Evolutionary conservation across 257 asterid genomes (phyloP).

Genomic region (Nemophila menziesii): DNA sequence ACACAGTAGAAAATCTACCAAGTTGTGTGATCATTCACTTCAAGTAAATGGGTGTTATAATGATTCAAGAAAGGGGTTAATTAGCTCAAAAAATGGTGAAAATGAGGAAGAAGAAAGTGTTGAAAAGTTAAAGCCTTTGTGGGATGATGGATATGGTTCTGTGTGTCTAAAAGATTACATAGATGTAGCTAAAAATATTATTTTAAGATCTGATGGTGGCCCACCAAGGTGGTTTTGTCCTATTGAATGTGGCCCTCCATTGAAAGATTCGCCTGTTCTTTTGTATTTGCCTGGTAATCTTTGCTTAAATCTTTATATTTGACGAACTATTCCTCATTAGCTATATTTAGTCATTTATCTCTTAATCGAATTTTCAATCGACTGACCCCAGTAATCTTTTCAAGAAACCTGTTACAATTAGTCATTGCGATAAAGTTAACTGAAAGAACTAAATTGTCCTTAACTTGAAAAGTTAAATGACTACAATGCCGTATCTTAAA

Average conservation of each 20-base stretch:
- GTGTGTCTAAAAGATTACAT: constrained; percentile 33
- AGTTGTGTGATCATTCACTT: too few relatives aligned
- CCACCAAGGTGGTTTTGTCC: constrained; percentile 69
- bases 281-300: constrained; percentile 44
- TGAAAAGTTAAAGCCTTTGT: constrained; percentile 27
- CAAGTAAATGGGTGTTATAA: constrained; percentile 1
- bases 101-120: neutral
- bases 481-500: too few relatives aligned
- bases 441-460: too few relatives aligned
- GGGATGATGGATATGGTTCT: constrained; percentile 61
- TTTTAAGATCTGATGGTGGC: constrained; percentile 25
- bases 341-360: too few relatives aligned
- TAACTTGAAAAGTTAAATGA: too few relatives aligned
- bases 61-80: constrained; percentile 1
- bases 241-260: constrained; percentile 33
- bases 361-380: too few relatives aligned
- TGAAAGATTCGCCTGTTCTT: constrained; percentile 40
- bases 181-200: constrained; percentile 28
- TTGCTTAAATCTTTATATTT: too few relatives aligned
- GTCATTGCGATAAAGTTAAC: too few relatives aligned
- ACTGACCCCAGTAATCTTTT: too few relatives aligned
- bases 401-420: too few relatives aligned
- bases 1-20: too few relatives aligned
- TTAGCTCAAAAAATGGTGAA: constrained; percentile 3
- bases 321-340: too few relatives aligned